Conservation (phyloP, 805 yeast genomes). For the Starmerella roubikii region DNA sequence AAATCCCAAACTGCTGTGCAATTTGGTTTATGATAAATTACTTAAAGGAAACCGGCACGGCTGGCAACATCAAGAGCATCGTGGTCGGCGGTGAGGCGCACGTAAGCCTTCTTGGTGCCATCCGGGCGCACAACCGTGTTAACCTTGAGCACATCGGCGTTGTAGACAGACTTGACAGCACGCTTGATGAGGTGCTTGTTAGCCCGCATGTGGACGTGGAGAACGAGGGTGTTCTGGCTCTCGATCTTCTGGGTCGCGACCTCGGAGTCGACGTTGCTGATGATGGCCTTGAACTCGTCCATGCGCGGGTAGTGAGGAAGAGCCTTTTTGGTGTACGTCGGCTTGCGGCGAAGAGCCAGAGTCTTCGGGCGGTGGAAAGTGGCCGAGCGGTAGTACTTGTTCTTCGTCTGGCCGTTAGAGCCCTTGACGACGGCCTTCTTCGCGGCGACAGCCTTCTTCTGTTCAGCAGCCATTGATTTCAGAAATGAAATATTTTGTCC, state of each 20-base stretch:
- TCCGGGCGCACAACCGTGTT: slow-evolving; percentile 98
- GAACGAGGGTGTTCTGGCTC: slow-evolving; percentile 97
- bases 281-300: slow-evolving; percentile 89
- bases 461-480: slow-evolving; percentile 26
- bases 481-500: slow-evolving; percentile 3
- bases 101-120: slow-evolving; percentile 99
- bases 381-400: slow-evolving; percentile 88
- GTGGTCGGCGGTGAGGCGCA: slow-evolving; percentile 96
- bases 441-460: slow-evolving; percentile 84
- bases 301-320: slow-evolving; percentile 96
- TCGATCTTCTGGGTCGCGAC: slow-evolving; percentile 99
- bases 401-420: slow-evolving; percentile 76
- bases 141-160: slow-evolving; percentile 84
- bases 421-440: slow-evolving; percentile 98
- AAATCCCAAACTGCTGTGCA: no score
- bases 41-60: slow-evolving; percentile 97
- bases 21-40: slow-evolving; percentile 18
- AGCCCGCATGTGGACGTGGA: slow-evolving; percentile 93
- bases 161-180: slow-evolving; percentile 96
- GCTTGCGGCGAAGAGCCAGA: slow-evolving; percentile 81
- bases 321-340: slow-evolving; percentile 89
- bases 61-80: slow-evolving; percentile 99
- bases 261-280: slow-evolving; percentile 93
- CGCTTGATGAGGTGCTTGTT: slow-evolving; percentile 98
- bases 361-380: slow-evolving; percentile 98